A percentile compares a stretch with the other conserved stretches of the same genome.
Conservation (phyloP, 2,329 filamentous ascomycete genomes). For the Arthrobotrys entomopaga region DNA sequence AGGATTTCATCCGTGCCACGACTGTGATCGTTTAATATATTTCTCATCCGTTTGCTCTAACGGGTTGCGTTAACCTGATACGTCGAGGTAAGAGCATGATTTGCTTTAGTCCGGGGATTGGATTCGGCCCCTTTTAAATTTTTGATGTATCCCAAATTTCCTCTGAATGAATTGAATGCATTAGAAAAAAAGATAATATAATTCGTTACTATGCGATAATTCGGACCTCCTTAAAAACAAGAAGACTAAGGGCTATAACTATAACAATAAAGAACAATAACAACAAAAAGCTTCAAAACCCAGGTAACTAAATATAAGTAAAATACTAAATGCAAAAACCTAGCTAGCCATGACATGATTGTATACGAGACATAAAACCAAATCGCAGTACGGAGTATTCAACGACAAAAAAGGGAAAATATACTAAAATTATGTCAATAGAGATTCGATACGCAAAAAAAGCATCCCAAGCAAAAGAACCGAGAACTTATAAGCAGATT, state of each 20-base stretch:
- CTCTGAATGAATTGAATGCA: neutral
- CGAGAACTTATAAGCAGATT: too few species aligned
- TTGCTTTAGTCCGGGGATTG: too few species aligned
- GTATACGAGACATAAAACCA: constrained; percentile 16
- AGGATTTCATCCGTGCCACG: too few species aligned
- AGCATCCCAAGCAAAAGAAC: neutral
- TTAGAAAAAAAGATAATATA: constrained; percentile 5
- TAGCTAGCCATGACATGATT: constrained; percentile 38
- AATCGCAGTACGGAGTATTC: constrained; percentile 16
- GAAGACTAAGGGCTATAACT: too few species aligned
- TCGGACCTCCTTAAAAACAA: constrained; percentile 7
- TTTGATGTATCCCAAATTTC: too few species aligned
- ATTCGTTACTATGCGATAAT: constrained; percentile 16
- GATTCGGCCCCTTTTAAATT: too few species aligned
- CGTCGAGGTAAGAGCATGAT: too few species aligned
- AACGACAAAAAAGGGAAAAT: constrained; percentile 34
- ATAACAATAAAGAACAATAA: constrained; percentile 13
- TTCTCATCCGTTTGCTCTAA: too few species aligned
- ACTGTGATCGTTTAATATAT: too few species aligned
- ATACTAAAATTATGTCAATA: too few species aligned
- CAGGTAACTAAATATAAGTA: neutral
- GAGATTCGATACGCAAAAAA: constrained; percentile 19
- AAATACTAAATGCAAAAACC: constrained; percentile 18
- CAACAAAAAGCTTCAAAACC: constrained; percentile 9
- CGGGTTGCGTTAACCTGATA: too few species aligned